Base-by-base conservation (phyloP, 768 basidiomycete genomes). In the Rhizopogon vinicolor region DNA sequence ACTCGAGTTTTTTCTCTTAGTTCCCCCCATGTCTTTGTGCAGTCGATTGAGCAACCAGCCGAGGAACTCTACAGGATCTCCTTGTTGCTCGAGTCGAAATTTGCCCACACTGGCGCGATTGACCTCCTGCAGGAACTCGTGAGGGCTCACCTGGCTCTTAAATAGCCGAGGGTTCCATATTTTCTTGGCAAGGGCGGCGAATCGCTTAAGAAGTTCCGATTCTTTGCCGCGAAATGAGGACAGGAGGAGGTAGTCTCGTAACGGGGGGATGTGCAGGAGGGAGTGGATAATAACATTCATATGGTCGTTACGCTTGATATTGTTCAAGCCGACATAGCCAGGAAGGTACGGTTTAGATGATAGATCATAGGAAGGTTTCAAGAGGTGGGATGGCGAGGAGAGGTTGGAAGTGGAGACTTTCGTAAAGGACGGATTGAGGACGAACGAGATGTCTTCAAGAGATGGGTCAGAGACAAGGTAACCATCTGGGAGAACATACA, bases 91-190 rank as follows among this genome's bases (percentile, higher is more conserved):
- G 60, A 98, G 78, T 58, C 91, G 86, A 74, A 95, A 98, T 73
- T 92, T 93, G 14, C 92, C 94, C 44, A 75, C 81, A 64, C 92
- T 95, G 48, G 89, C 87, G 60, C 93, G 81, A 62, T 89, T 87
- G 53, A 98, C 95, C 73, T 98, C 97, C 72, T 99, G 97, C 54
- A 99, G 74, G 69, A 98, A 94, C 68, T 99, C 97, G 68, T 99
- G 97, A n/a, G 97, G 97, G 62, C 88, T 91, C 62, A 98, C 94
- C 79, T 99, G 97, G 57, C 90, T 88, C 72, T 99, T 99, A 83
- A 99, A 99, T 54, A 96, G 74, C 50, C 87, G 78, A 8, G 95
- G 93, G 72, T 97, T 98, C 97, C 97, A 99, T 40, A 98, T 66
- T 72, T 98, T 94, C 71, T 93, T 93, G 2, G 92, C 87, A 18